Evolutionary conservation across 768 basidiomycete species (phyloP).

Genomic region (button mushroom (Agaricus bisporus)): DNA sequence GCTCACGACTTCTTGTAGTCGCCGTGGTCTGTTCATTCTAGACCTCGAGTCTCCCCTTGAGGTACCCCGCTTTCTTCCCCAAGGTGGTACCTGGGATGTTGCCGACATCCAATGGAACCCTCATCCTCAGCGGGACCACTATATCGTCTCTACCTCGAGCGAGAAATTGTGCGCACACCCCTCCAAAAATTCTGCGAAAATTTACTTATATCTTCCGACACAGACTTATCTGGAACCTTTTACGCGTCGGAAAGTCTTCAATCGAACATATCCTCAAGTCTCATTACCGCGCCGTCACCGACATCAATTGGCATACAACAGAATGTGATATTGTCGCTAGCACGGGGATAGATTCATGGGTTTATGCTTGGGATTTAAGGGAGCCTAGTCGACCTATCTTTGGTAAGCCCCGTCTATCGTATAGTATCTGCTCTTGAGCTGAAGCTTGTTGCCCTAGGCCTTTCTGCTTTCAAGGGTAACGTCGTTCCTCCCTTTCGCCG

Average conservation of each 20-base stretch:
- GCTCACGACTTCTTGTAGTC: slow-evolving; percentile 28
- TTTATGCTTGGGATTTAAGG: slow-evolving; percentile 92
- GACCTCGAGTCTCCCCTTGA: slow-evolving; percentile 85
- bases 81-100: slow-evolving; percentile 95
- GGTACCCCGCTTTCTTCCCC: slow-evolving; percentile 89
- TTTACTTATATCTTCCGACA: not conserved
- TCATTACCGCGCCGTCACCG: slow-evolving; percentile 94
- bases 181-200: not conserved
- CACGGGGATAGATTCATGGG: slow-evolving; percentile 89
- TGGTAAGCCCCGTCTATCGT: slow-evolving; percentile 53
- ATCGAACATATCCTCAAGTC: slow-evolving; percentile 83
- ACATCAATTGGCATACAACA: slow-evolving; percentile 94
- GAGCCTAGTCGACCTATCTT: slow-evolving; percentile 64
- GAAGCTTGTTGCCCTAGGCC: slow-evolving; percentile 15
- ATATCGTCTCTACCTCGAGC: slow-evolving; percentile 83
- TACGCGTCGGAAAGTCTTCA: slow-evolving; percentile 63
- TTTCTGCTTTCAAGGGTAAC: slow-evolving; percentile 40
- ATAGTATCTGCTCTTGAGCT: not conserved
- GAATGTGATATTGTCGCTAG: slow-evolving; percentile 85
- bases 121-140: slow-evolving; percentile 66
- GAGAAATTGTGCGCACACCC: slow-evolving; percentile 66
- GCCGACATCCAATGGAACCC: slow-evolving; percentile 94
- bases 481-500: not conserved
- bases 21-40: slow-evolving; percentile 91
- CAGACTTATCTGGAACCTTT: slow-evolving; percentile 93